Evolutionary conservation across 2,329 filamentous ascomycete species (phyloP).

Genomic region (Zymoseptoria pseudotritici): DNA sequence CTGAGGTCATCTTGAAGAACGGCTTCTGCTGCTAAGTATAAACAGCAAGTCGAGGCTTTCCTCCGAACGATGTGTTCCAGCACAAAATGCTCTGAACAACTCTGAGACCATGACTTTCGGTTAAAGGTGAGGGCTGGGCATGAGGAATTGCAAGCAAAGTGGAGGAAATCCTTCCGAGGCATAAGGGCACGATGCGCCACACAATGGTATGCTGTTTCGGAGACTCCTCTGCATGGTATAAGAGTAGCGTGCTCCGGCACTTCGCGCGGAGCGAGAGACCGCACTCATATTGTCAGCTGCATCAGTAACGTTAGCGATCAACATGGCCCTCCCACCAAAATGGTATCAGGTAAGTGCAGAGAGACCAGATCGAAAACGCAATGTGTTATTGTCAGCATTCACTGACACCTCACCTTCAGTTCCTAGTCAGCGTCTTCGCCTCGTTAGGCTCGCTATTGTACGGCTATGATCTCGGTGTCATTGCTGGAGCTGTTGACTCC

Average conservation of each 20-base stretch:
- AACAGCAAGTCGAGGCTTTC: no score
- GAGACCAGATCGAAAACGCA: neutral
- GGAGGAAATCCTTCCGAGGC: neutral
- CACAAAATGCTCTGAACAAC: neutral
- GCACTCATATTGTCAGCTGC: neutral
- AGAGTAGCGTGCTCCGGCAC: neutral
- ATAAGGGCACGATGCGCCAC: neutral
- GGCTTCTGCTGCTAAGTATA: no score
- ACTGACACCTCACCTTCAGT: conserved; percentile 30
- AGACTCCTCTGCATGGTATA: neutral
- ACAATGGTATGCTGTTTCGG: neutral
- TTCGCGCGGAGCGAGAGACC: neutral
- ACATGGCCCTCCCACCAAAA: conserved; percentile 50
- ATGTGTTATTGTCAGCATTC: neutral
- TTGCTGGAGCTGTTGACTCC: conserved; percentile 48
- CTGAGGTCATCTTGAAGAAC: neutral
- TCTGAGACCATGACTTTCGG: neutral
- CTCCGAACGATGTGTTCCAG: neutral
- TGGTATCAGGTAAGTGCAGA: conserved; percentile 42
- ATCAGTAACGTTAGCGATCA: neutral
- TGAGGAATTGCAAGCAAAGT: neutral
- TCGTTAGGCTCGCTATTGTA: conserved; percentile 52
- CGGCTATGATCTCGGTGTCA: conserved; percentile 53
- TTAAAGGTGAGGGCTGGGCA: neutral
- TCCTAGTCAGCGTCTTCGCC: conserved; percentile 52